Base-by-base conservation (phyloP, 306 rosid genomes). In the Psophocarpus tetragonolobus region DNA sequence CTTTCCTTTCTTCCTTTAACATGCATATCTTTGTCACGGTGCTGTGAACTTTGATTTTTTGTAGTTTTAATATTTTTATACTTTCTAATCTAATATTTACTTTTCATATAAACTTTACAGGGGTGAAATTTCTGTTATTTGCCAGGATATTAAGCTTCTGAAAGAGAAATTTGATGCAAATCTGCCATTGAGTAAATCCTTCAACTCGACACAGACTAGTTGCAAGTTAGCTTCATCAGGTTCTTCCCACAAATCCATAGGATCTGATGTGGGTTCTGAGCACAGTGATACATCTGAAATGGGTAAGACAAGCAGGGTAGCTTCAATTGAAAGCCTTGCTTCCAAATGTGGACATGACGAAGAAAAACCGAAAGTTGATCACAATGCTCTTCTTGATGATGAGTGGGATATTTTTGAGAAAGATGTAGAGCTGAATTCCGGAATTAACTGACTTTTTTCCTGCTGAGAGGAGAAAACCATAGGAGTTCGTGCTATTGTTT, bases 101-200 rank as follows among this genome's bases (percentile, higher is more conserved):
- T 68, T 79, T 7, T 63, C 58, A 33, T 72, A n/a, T 71, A 73
- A 7, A 63, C 76, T 64, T 61, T 60, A 88, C 92, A 94, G 97
- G 76, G 98, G 97, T 82, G 96, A 94, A 84, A 88, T 91, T 42
- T 90, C 94, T 44, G 98, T 94, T 32, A 90, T 90, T 54, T 90
- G 96, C 74, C 84, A 90, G 82, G 97, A 94, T 62, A 87, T 91
- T 56, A 77, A 80, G 74, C 88, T 82, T 75, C 87, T 96, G 72
- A 96, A 92, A 73, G 96, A 87, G 62, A 96, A 90, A 81, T 96
- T 92, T 81, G 99, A 96, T 83, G 89, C 90, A 32, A 83, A 86
- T 48, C 83, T 92, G 76, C 99, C 99, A 33, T 76, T 96, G 82
- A 92, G 91, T 86, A 79, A 88, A 84, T 96, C 98, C 4, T 80